Evolutionary conservation across 2,329 filamentous ascomycete genomes (phyloP), one percentile per base, ranked within the genome.

Genomic region (Xylaria sp.): DNA sequence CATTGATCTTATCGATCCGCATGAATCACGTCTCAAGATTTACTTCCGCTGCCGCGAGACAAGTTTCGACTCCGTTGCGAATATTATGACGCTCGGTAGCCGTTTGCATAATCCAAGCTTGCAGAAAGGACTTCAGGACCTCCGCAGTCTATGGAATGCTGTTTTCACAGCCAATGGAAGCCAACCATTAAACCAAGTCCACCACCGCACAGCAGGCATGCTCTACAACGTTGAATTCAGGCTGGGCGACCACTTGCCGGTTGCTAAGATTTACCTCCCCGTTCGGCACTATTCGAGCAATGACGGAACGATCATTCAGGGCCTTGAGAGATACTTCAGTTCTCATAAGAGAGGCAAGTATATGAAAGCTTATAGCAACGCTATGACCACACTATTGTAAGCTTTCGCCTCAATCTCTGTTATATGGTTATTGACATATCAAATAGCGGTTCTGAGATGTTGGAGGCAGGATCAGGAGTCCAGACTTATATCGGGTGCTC

Each of bases 151-250:
- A 6, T 60, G 61, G 61, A 60, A 52, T 5, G 56, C 38, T 10
- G 17, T 63, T 3, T 62, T 62, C 27, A 54, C 5, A 53, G 15
- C 13, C 11, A n/a, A 17, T 29, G n/a, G 9, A 19, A 23, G 10
- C 15, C n/a, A 40, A 0, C 19, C 56, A 9, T 31, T 63, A 27
- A 57, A 21, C 11, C 13, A 57, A 29, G 38, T 44, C 15, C 11
- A 9, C 10, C 62, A 62, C 40, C 62, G 62, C 8, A 62, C 62
- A 2, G 62, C 62, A 4, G 63, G 63, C 3, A 60, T 66, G 17
- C 56, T 63, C 2, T 66, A 63, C 46, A 63, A 66, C 19, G 57
- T 63, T 2, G 60, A 63, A 23, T 63, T 66, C 25, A 49, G 33
- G 17, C 19, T 55, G 5, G 60, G 49, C 9, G 57, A 60, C 37